These are phyloP conservation scores for Picea abies DNA, from an alignment of 83 land plant genomes.

Conservation along the genomic window DNA sequence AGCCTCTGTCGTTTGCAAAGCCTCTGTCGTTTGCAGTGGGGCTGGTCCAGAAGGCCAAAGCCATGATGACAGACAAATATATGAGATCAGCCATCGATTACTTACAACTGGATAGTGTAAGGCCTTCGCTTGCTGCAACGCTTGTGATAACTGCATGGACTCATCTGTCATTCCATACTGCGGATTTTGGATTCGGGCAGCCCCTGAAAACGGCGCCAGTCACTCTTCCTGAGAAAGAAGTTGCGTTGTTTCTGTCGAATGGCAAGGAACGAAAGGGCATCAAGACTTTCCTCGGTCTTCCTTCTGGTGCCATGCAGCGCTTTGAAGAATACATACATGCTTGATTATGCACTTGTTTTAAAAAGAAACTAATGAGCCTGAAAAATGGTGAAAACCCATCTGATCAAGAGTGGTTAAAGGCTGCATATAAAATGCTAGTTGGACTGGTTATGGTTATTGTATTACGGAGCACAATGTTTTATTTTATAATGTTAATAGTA, in stretches of 20 bases:
- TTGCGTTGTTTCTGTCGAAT: constrained; percentile 22
- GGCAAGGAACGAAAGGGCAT: constrained; percentile 26
- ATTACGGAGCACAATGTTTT: no score
- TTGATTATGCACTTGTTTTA: no score
- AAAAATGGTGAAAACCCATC: no score
- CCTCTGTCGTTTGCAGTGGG: constrained; percentile 59
- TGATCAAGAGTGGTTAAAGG: no score
- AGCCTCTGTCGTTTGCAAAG: constrained; percentile 50
- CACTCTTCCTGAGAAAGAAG: constrained; percentile 23
- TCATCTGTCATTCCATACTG: constrained; percentile 28
- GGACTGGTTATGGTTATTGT: no score
- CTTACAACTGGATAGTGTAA: constrained; percentile 60
- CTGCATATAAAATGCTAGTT: no score
- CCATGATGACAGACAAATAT: constrained; percentile 62
- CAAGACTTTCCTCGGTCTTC: constrained; percentile 27
- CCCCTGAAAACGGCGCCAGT: constrained; percentile 39
- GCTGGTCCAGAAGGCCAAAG: constrained; percentile 68
- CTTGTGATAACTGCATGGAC: constrained; percentile 41
- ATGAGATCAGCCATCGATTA: constrained; percentile 86
- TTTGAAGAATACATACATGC: constrained; percentile 18
- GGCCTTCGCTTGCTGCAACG: constrained; percentile 55
- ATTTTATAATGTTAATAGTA: no score
- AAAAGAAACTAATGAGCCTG: no score
- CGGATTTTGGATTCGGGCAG: constrained; percentile 56
- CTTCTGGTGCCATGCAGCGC: constrained; percentile 19